Conservation (phyloP, 768 basidiomycete genomes). For the Pisolithus orientalis region DNA sequence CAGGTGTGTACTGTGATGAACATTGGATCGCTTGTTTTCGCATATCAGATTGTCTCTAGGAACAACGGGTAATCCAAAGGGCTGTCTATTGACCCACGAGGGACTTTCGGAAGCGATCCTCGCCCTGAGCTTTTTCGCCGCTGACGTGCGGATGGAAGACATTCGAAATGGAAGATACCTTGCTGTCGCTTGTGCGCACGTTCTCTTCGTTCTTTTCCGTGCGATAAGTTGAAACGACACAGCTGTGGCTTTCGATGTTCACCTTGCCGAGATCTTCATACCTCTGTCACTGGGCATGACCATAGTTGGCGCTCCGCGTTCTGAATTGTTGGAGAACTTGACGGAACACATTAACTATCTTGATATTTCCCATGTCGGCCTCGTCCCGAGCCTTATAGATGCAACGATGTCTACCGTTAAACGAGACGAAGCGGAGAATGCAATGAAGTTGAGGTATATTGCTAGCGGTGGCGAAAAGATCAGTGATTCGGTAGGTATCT, state of each 20-base stretch:
- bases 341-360: conserved; percentile 35
- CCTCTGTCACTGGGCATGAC: conserved; percentile 40
- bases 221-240: background rate
- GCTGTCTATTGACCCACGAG: conserved; percentile 36
- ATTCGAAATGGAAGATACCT: conserved; percentile 29
- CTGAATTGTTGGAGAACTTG: conserved; percentile 35
- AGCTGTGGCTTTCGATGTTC: conserved; percentile 52
- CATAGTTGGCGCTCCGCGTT: conserved; percentile 35
- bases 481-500: conserved; percentile 37
- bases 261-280: conserved; percentile 39
- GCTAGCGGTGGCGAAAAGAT: conserved; percentile 50
- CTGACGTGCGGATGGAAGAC: conserved; percentile 16
- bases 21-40: background rate
- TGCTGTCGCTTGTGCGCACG: conserved; percentile 38
- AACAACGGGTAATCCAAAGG: conserved; percentile 48
- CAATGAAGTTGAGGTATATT: conserved; percentile 35
- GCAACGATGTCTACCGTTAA: conserved; percentile 34
- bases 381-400: conserved; percentile 49
- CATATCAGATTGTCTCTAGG: conserved; percentile 22
- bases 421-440: conserved; percentile 23
- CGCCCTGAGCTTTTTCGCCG: conserved; percentile 20
- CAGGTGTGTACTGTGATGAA: conserved; percentile 25
- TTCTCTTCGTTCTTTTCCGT: background rate
- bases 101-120: conserved; percentile 29
- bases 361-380: conserved; percentile 42